Percentiles rank a stretch among this genome's conserved stretches.
phyloP scores from a whole-genome alignment of 176 grass and related monocot genomes.

The Urochloa ruziziensis region DNA sequence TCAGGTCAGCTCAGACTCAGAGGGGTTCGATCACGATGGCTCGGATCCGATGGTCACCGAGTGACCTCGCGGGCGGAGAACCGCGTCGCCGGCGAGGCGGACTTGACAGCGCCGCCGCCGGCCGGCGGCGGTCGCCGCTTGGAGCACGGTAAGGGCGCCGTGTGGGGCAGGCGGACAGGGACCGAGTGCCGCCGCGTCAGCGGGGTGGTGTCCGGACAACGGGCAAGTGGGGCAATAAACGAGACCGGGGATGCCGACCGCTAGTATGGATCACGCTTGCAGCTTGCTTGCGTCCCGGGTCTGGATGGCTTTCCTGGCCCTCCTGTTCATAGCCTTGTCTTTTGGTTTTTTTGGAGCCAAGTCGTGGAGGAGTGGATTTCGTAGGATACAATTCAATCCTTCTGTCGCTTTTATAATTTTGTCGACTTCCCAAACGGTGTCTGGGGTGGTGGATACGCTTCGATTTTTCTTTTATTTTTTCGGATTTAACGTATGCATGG shows the following conservation, averaged over 20 bases:
- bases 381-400: no score
- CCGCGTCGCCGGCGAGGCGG: constrained; percentile 12
- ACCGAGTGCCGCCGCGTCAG: background rate
- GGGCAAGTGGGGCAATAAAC: constrained; percentile 12
- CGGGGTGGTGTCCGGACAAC: background rate
- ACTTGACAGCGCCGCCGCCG: background rate
- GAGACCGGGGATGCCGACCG: background rate
- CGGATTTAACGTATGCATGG: no score
- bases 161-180: background rate
- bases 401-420: no score
- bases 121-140: background rate
- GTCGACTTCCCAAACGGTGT: no score
- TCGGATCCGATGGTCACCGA: background rate
- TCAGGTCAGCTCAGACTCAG: background rate
- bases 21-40: background rate
- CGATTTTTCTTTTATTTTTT: background rate
- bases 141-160: background rate
- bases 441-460: no score
- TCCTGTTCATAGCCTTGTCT: no score
- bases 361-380: no score
- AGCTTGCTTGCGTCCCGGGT: no score
- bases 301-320: no score
- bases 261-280: no score
- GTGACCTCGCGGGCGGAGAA: background rate
- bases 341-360: no score